Evolutionary conservation across 176 grass and related monocot species (phyloP).

Genomic region (Leersia perrieri): DNA sequence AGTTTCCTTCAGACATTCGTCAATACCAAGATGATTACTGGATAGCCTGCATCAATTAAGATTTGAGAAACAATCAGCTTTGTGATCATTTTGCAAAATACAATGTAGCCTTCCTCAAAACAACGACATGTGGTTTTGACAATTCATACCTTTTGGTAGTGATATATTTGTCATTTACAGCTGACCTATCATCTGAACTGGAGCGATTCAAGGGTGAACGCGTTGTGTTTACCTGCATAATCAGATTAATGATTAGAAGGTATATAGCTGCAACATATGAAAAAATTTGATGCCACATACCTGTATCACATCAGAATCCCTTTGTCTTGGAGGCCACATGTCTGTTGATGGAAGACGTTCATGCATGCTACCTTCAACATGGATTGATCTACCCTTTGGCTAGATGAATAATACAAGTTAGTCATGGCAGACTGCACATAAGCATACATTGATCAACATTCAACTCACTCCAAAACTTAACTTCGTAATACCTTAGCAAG

Average conservation of each 20-base stretch:
- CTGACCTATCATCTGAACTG: conserved; percentile 40
- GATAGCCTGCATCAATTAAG: conserved; percentile 30
- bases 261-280: conserved; percentile 23
- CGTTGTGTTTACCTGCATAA: conserved; percentile 47
- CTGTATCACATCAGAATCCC: conserved; percentile 89
- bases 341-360: conserved; percentile 71
- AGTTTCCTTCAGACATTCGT: conserved; percentile 25
- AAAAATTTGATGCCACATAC: conserved; percentile 41
- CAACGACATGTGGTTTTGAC: neutral
- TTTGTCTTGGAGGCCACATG: conserved; percentile 56
- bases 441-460: conserved; percentile 23
- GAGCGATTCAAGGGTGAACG: conserved; percentile 31
- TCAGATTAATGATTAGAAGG: conserved; percentile 24
- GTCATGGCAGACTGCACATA: conserved; percentile 15
- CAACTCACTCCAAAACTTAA: conserved; percentile 1
- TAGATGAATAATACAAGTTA: conserved; percentile 44
- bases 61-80: conserved; percentile 37
- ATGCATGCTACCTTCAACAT: conserved; percentile 52
- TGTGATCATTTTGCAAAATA: conserved; percentile 31
- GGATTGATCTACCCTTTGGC: conserved; percentile 77
- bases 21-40: neutral
- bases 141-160: conserved; percentile 54
- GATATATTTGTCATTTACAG: conserved; percentile 31
- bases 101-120: conserved; percentile 11
- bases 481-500: conserved; percentile 47